Base-by-base conservation (phyloP, 306 rosid genomes). In the Rosa lucieae region DNA sequence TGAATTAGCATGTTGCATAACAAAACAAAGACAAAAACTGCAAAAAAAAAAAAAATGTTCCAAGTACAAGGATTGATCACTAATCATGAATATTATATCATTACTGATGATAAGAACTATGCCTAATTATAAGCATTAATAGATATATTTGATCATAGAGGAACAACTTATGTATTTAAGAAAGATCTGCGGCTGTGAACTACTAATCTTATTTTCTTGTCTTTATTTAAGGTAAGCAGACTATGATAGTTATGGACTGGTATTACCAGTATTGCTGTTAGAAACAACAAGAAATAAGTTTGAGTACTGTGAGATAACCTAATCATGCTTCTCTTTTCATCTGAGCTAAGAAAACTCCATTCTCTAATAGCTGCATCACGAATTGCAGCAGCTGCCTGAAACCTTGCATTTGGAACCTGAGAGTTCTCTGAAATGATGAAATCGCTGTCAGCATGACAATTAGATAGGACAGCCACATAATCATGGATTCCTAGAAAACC, bases 331-430 rank as follows among this genome's bases (percentile, higher is more conserved):
- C 85, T 91, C 84, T 89, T 94, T 76, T 84, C 90, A 84, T 94
- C 92, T 75, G 89, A 73, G 52, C 83, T 80, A 81, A 94, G 94
- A 65, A 85, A 86, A 87, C 87, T 82, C 97, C 99, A 94, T 88
- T 94, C 99, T 83, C 99, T 89, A 65, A 94, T 83, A 74, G 99
- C 99, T 72, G 99, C 99, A 85, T 88, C 92, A 84, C 88, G 85
- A 72, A 94, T 89, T 70, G 99, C 97, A 43, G 88, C 92, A 56
- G 99, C 97, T 10, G 97, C 99, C 84, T 92, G 97, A 87, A 94
- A 94, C 80, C 97, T 93, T 39, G 99, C 99, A 81, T 85, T 76
- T 70, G 97, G 85, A 79, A 92, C 81, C 83, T 46, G 84, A 74
- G 99, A 94, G 79, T 92, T 94, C 81, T 91, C 99, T 94, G 90